phyloP scores from a whole-genome alignment of 208 protist genomes.

The Trypanosoma theileri region DNA sequence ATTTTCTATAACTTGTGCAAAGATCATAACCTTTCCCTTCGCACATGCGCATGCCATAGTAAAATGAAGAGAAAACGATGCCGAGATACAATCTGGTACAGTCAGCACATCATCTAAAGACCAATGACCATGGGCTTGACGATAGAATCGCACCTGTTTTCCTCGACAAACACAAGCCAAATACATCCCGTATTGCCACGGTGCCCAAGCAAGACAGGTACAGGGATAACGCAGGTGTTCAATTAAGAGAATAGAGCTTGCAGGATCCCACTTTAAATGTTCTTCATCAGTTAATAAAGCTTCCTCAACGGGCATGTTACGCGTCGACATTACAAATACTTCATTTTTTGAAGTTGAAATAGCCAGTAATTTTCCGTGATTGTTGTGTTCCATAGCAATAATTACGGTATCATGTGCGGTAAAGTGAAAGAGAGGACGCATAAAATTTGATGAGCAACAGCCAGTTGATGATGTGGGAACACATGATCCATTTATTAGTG shows the following conservation, averaged over 20 bases:
- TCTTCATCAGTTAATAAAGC: conserved; percentile 35
- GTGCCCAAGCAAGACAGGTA: conserved; percentile 75
- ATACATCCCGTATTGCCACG: conserved; percentile 84
- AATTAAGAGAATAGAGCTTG: conserved; percentile 47
- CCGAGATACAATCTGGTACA: conserved; percentile 48
- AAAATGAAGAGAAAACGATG: conserved; percentile 67
- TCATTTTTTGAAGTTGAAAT: conserved; percentile 75
- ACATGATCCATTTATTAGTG: background rate
- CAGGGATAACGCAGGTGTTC: conserved; percentile 55
- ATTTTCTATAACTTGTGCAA: conserved; percentile 26
- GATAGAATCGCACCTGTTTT: conserved; percentile 67
- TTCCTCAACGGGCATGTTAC: conserved; percentile 56
- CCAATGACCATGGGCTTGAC: conserved; percentile 79
- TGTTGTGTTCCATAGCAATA: conserved; percentile 87
- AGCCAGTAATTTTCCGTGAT: conserved; percentile 75
- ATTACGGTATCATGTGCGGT: conserved; percentile 70
- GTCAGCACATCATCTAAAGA: conserved; percentile 55
- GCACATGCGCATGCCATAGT: conserved; percentile 68
- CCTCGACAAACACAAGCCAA: conserved; percentile 61
- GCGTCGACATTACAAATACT: conserved; percentile 67
- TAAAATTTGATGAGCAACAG: conserved; percentile 25
- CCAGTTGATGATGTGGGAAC: background rate
- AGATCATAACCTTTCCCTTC: conserved; percentile 49
- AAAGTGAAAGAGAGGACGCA: conserved; percentile 81
- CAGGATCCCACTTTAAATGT: conserved; percentile 60